Conservation (phyloP, 2,329 filamentous ascomycete species). For the Neonectria coccinea region DNA sequence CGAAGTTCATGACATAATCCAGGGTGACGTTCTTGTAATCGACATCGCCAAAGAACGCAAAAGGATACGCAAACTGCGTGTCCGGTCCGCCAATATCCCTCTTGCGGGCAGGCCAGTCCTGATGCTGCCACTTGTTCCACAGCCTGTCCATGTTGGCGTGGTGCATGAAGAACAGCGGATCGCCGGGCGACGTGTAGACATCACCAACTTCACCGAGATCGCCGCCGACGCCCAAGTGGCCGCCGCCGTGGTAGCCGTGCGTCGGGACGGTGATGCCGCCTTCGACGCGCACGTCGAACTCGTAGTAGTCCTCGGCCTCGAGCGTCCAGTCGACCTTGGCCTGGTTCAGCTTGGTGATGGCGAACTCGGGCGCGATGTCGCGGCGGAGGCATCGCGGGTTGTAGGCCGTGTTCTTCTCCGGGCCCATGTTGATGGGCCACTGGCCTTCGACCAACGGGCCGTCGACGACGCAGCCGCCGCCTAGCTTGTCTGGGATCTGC, state of each 20-base stretch:
- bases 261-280: slow-evolving; percentile 33
- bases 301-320: slow-evolving; percentile 39
- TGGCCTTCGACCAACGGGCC: slow-evolving; percentile 38
- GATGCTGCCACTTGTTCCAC: slow-evolving; percentile 49
- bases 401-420: slow-evolving; percentile 37
- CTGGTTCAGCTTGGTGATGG: slow-evolving; percentile 28
- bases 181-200: slow-evolving; percentile 42
- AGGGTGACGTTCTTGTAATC: slow-evolving; percentile 51
- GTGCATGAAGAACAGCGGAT: slow-evolving; percentile 45
- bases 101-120: slow-evolving; percentile 45
- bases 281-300: slow-evolving; percentile 47
- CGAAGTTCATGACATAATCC: slow-evolving; percentile 35
- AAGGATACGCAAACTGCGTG: slow-evolving; percentile 49
- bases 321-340: slow-evolving; percentile 33
- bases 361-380: slow-evolving; percentile 43
- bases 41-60: slow-evolving; percentile 47
- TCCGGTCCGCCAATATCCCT: slow-evolving; percentile 49
- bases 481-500: slow-evolving; percentile 31
- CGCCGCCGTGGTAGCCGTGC: slow-evolving; percentile 43
- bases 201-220: slow-evolving; percentile 46
- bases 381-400: slow-evolving; percentile 50
- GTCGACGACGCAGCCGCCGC: slow-evolving; percentile 38
- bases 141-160: slow-evolving; percentile 43
- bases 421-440: slow-evolving; percentile 32
- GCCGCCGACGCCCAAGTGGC: slow-evolving; percentile 44